Percentiles rank a stretch among this genome's conserved stretches.
Evolutionary conservation across 1,284 basidiomycete species (phyloP).

Genomic region (Ganoderma boninense): DNA sequence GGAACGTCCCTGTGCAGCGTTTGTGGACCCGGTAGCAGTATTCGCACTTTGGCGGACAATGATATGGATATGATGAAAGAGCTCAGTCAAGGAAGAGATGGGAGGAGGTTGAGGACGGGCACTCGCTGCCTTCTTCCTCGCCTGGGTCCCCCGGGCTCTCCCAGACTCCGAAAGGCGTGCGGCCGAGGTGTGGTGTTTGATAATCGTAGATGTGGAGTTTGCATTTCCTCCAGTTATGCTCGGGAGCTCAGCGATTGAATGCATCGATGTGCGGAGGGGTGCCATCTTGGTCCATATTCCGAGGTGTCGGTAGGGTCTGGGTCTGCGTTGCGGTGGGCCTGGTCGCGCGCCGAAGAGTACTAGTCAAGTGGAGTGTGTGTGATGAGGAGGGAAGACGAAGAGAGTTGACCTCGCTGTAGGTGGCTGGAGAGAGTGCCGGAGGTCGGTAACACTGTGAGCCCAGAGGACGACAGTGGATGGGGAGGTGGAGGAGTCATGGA

Average conservation of each 20-base stretch:
- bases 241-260: not conserved
- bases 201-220: not conserved
- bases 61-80: too few relatives aligned
- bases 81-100: not conserved
- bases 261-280: not conserved
- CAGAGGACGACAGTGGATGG: not conserved
- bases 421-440: not conserved
- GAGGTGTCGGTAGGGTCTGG: not conserved
- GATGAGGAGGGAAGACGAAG: not conserved
- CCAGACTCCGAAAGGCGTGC: not conserved
- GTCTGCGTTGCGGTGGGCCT: not conserved
- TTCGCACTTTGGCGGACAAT: not conserved
- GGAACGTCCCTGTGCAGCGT: not conserved
- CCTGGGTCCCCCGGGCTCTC: not conserved
- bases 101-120: not conserved
- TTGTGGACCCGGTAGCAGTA: conserved; percentile 2
- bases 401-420: not conserved
- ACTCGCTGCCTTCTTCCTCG: conserved; percentile 4
- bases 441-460: not conserved
- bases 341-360: not conserved
- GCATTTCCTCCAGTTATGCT: not conserved
- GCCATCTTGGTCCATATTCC: not conserved
- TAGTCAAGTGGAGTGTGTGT: not conserved
- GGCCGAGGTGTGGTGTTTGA: not conserved
- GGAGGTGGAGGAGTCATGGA: not conserved